Conservation (phyloP, 257 asterid species). For the Phtheirospermum japonicum region DNA sequence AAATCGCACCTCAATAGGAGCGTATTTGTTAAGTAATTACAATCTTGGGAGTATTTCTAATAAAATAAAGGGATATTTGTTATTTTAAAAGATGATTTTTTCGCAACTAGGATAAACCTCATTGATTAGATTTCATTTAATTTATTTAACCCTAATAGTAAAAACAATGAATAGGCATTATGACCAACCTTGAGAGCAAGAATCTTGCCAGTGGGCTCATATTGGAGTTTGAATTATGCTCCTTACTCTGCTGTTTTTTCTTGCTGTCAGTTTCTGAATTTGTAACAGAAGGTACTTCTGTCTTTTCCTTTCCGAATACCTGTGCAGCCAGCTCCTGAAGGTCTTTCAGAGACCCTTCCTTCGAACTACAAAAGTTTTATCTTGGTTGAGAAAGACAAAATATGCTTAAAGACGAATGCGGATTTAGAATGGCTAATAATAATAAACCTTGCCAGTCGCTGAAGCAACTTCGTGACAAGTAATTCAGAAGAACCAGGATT, state of each 20-base stretch:
- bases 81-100: background rate
- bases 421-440: background rate
- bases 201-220: constrained; percentile 95
- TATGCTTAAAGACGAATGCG: constrained; percentile 13
- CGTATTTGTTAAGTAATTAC: too few species aligned
- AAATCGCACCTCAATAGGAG: too few species aligned
- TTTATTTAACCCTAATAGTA: background rate
- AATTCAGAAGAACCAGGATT: constrained; percentile 83
- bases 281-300: constrained; percentile 42
- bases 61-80: too few species aligned
- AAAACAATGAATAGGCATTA: background rate
- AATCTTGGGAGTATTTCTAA: too few species aligned
- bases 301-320: constrained; percentile 57
- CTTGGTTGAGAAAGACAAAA: constrained; percentile 22
- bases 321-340: constrained; percentile 78
- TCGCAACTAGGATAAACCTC: too few species aligned
- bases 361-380: constrained; percentile 53
- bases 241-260: constrained; percentile 73
- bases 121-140: too few species aligned
- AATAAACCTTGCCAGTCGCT: constrained; percentile 75
- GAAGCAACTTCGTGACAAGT: constrained; percentile 72
- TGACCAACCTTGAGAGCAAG: constrained; percentile 88
- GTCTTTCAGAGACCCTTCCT: constrained; percentile 74
- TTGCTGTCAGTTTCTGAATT: constrained; percentile 57
- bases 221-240: constrained; percentile 67